These are phyloP conservation scores for Lasiosphaeris hirsuta DNA, from an alignment of 495 filamentous ascomycete genomes.

Conservation along the genomic window DNA sequence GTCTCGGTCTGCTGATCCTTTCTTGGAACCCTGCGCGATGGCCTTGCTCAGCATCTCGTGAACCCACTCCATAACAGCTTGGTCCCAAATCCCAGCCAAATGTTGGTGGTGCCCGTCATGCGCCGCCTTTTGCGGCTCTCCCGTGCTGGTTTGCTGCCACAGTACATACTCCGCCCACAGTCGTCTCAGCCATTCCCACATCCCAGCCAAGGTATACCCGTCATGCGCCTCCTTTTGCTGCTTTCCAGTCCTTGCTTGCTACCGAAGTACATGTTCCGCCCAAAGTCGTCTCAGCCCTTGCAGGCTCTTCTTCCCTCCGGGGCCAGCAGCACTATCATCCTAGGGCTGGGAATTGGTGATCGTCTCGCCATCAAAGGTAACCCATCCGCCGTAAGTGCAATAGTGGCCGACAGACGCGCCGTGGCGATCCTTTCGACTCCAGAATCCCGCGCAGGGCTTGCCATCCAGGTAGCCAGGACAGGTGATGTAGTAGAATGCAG, in stretches of 20 bases:
- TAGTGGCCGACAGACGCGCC: not conserved
- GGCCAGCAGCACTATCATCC: too few relatives aligned
- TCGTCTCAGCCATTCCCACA: not conserved
- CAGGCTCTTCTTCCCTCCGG: not conserved
- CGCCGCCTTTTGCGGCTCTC: not conserved
- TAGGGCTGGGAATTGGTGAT: not conserved
- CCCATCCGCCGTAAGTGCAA: not conserved
- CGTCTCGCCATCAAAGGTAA: not conserved
- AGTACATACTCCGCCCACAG: constrained; percentile 4
- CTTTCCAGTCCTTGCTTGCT: not conserved
- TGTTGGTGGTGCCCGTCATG: not conserved
- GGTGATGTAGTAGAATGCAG: constrained; percentile 4
- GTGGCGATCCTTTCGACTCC: not conserved
- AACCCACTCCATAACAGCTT: not conserved
- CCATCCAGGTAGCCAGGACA: not conserved
- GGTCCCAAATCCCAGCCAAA: not conserved
- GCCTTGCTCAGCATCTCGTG: constrained; percentile 2
- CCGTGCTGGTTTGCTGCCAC: not conserved
- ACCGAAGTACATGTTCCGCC: not conserved
- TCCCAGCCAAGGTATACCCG: too few relatives aligned
- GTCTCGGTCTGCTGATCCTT: not conserved
- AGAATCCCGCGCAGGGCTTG: not conserved
- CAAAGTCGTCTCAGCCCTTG: not conserved
- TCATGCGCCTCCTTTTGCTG: not conserved
- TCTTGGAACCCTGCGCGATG: not conserved